Evolutionary conservation across 495 filamentous ascomycete genomes (phyloP), one percentile per base, ranked within the genome.

Genomic region (Pyrenopolyporus hunteri): DNA sequence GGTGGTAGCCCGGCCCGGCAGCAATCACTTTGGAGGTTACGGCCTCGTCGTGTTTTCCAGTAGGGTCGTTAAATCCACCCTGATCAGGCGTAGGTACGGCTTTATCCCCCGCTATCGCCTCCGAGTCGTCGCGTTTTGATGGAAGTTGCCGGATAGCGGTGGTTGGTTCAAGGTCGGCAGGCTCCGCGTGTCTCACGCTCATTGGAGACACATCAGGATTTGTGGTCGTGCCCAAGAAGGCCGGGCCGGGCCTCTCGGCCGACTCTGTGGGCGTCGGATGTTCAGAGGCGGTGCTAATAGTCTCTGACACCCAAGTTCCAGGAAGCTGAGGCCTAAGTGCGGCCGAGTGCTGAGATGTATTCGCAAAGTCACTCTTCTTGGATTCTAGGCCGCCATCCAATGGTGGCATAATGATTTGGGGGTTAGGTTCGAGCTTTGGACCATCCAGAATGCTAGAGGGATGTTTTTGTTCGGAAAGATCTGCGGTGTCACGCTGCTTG

Each of bases 241-340:
- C 39, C 25, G 17, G 39, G 33, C 22, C 58, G 50, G 23, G 13
- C 19, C 63, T 59, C 11, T 57, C 39, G 29, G 32, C 43, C 39
- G 37, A 56, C 42, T 58, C 51, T 48, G 43, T 29, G 28, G 74
- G 53, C 10, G 67, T 63, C 28, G 50, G 40, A 2, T 22, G 29
- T 19, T 74, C 70, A 3, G 65, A 64, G 19, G 70, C 67, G 10
- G 60, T 66, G 36, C 73, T 74, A 5, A 78, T 76, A 22, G 80
- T 80, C 66, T 81, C 87, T 11, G 85, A 82, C 26, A 84, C 82
- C 87, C 86, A 89, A 43, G 78, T 81, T 7, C 87, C 87, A 13
- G 87, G 87, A 26, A 90, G 69, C 28, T 77, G 78, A 23, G 87
- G 87, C 43, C 86, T 75, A 43, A 51, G 14, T 17, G 47, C 35